Evolutionary conservation across 441 rosid species (phyloP), one percentile per base, ranked within the genome.

Genomic region (Brassica balearica): DNA sequence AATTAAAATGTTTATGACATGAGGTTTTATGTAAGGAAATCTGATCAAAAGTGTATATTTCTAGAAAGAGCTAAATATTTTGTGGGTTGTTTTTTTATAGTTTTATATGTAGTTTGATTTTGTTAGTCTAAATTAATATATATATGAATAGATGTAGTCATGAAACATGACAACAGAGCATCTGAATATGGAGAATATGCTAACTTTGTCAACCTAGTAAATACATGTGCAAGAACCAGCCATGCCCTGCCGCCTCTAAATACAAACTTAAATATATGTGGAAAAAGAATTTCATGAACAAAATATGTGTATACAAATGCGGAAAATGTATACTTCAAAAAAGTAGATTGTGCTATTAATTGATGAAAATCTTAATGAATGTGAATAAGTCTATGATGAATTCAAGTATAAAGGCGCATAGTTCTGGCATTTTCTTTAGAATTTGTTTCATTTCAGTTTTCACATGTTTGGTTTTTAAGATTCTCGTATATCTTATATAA

Each of bases 151-250:
- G 65, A 70, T 71, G 58, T 71, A 77, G 76, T 71, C 66, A 77
- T 77, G 48, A 27, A 71, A 71, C 22, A 55, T 34, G 76, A 65
- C 55, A 56, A 65, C 72, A 65, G 25, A 27, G 53, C 23, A 77
- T 38, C 1, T 17, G 25, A 72, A 2, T 53, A 63, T 4, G 36
- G 69, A 20, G 74, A 69, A 70, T 77, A 70, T 76, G 48, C 73
- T 29, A 41, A 20, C 36, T 65, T 65, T 53, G 66, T 36, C 20
- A 29, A 65, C 55, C 12, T 48, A 32, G 1, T 29, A 29, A 25
- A 64, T 20, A 27, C 25, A 68, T 17, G 61, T 68, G 62, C 68
- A 76, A 29, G 73, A 38, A 55, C 78, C 72, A 48, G 55, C 64
- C 77, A 34, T 58, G 38, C 62, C 64, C 5, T 73, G 62, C n/a